Base-by-base conservation (phyloP, 1,284 basidiomycete species). In the Gymnopus androsaceus region DNA sequence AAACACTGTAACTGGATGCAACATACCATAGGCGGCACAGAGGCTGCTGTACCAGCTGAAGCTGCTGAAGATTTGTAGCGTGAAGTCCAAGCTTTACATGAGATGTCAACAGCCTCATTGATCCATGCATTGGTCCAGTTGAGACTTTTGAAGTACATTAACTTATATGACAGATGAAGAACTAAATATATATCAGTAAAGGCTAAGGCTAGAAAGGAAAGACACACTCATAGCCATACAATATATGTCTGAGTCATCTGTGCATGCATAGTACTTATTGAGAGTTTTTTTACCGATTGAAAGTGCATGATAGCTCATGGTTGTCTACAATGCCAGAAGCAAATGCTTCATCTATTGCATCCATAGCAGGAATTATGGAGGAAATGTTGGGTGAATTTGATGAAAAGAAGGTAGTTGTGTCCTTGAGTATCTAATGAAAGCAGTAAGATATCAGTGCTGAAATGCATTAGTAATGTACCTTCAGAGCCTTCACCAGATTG, bases 211-310 rank as follows among this genome's bases (percentile, higher is more conserved):
- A 50, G 11, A 17, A 19, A 36, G 15, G 33, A 12, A 14, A 37
- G 33, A 57, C 61, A 30, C 37, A 62, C 59, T 40, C 59, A 58
- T 62, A 28, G 56, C 61, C 49, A 60, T 55, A 2, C 56, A 38
- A 54, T 56, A 58, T 8, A 60, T 42, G 28, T 52, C 46, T 8
- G 53, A 45, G 34, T 56, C 48, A 53, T 62, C 61, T 3, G 61
- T 58, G 9, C 42, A 21, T 8, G 51, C 25, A 56, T 58, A 60
- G 25, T 60, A 60, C 21, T 58, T 57, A 48, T 60, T 60, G 12
- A 60, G 2, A 4, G 44, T 57, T 2, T 48, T 19, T 42, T 60
- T 60, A 0, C 46, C 58, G 2, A 60, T 42, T 19, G 46, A 11
- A 37, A 60, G 52, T 9, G 55, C 55, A 1, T 47, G 44, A n/a